These are phyloP conservation scores for Sarocladium kiliense DNA, from an alignment of 2,329 filamentous ascomycete species.

Conservation along the genomic window DNA sequence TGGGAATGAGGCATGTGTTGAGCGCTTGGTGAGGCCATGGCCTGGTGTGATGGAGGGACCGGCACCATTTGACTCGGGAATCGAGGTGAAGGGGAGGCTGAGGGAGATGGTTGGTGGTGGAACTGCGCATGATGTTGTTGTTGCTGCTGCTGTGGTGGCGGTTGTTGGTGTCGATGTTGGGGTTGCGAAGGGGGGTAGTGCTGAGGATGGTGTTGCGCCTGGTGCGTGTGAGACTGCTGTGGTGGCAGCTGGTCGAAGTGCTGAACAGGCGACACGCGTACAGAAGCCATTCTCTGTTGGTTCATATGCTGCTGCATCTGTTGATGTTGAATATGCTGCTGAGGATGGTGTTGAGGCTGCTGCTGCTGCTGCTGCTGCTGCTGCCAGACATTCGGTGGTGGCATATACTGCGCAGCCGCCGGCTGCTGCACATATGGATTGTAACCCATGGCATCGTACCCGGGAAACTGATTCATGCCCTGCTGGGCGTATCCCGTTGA, in stretches of 20 bases:
- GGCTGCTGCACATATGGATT: slow-evolving; percentile 14
- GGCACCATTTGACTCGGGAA: slow-evolving; percentile 8
- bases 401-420: slow-evolving; percentile 19
- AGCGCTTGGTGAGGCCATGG: background rate
- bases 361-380: slow-evolving; percentile 29
- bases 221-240: slow-evolving; percentile 16
- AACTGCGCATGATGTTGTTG: slow-evolving; percentile 15
- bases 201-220: slow-evolving; percentile 21
- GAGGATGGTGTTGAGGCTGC: slow-evolving; percentile 20
- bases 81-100: background rate
- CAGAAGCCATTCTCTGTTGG: slow-evolving; percentile 15
- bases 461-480: slow-evolving; percentile 17
- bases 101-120: slow-evolving; percentile 4
- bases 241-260: slow-evolving; percentile 6
- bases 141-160: slow-evolving; percentile 9
- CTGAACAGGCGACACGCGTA: background rate
- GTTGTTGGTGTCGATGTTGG: slow-evolving; percentile 3
- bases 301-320: slow-evolving; percentile 15
- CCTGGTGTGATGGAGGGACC: background rate
- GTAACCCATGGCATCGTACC: slow-evolving; percentile 16
- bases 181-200: slow-evolving; percentile 19
- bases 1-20: background rate
- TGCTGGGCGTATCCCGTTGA: slow-evolving; percentile 10
- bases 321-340: slow-evolving; percentile 17
- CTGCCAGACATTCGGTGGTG: slow-evolving; percentile 24